Conservation (phyloP, 2,329 filamentous ascomycete species). For the Paraconiothyrium brasiliense region DNA sequence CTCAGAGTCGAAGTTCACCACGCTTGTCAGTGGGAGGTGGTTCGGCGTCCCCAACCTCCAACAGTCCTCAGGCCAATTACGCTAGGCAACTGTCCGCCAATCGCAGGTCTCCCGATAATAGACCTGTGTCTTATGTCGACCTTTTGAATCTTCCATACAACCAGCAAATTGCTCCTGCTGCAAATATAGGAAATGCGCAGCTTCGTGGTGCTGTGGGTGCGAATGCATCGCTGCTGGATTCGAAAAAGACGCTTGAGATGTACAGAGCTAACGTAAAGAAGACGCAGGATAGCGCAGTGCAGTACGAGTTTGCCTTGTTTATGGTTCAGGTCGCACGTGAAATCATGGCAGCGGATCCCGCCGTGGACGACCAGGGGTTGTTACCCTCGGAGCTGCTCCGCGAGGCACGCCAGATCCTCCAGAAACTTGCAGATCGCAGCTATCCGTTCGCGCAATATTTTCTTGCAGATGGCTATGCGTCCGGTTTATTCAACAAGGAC, state of each 20-base stretch:
- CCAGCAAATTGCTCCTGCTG: constrained; percentile 73
- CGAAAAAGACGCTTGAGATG: constrained; percentile 96
- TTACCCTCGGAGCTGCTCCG: constrained; percentile 73
- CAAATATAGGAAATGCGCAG: constrained; percentile 79
- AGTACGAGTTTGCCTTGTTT: constrained; percentile 97
- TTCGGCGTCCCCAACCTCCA: constrained; percentile 42
- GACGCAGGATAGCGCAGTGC: constrained; percentile 86
- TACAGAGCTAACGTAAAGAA: constrained; percentile 98
- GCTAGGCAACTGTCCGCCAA: constrained; percentile 62
- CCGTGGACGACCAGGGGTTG: constrained; percentile 53
- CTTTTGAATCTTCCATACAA: constrained; percentile 76
- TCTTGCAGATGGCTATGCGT: constrained; percentile 91
- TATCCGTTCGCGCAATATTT: constrained; percentile 99
- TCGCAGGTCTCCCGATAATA: constrained; percentile 65
- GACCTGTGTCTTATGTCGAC: constrained; percentile 69
- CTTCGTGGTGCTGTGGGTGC: constrained; percentile 82
- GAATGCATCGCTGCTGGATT: constrained; percentile 89
- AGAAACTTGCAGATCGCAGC: constrained; percentile 83
- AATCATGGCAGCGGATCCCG: constrained; percentile 54
- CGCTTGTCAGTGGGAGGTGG: constrained; percentile 55
- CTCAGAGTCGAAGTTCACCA: constrained; percentile 69
- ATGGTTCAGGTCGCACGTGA: constrained; percentile 90
- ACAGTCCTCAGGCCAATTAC: constrained; percentile 53
- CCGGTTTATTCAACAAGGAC: constrained; percentile 93
- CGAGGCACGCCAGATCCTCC: constrained; percentile 89